Percentiles rank a stretch among this genome's conserved stretches.
These are phyloP conservation scores for Didymella sp. DNA, from an alignment of 2,329 filamentous ascomycete genomes.

Conservation along the genomic window DNA sequence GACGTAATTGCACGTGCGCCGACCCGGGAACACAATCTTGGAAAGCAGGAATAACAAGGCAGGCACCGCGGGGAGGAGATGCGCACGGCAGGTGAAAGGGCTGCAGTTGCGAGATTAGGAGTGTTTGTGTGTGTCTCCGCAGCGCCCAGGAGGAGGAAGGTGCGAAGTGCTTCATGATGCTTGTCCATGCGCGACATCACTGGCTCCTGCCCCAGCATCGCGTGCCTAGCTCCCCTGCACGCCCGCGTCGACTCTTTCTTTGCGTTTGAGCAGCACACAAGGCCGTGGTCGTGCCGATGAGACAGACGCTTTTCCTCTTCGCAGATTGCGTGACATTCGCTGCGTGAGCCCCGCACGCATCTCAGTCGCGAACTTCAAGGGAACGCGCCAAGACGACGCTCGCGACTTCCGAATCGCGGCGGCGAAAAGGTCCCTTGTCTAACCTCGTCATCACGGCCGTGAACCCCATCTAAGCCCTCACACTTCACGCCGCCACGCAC, in stretches of 20 bases:
- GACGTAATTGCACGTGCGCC: conserved; percentile 43
- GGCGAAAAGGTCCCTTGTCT: conserved; percentile 3
- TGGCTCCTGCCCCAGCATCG: conserved; percentile 13
- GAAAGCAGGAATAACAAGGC: conserved; percentile 15
- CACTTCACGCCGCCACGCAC: not conserved
- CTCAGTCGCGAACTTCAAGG: conserved; percentile 13
- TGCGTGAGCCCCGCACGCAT: conserved; percentile 9
- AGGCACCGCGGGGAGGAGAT: not conserved
- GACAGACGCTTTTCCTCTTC: not conserved
- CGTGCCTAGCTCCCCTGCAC: conserved; percentile 16
- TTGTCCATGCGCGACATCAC: conserved; percentile 9
- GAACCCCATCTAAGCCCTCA: not conserved
- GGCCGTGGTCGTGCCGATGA: not conserved
- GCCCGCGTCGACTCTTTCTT: not conserved
- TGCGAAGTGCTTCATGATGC: conserved; percentile 18
- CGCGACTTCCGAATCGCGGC: conserved; percentile 14
- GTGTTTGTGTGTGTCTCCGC: conserved; percentile 3
- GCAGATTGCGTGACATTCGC: not conserved
- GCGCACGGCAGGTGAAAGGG: not conserved
- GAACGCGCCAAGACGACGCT: too few relatives aligned
- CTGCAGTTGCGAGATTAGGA: not conserved
- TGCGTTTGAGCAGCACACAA: not conserved
- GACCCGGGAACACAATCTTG: conserved; percentile 25
- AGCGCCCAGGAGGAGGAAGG: conserved; percentile 3
- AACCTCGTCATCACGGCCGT: conserved; percentile 2